Evolutionary conservation across 495 filamentous ascomycete genomes (phyloP), one percentile per base, ranked within the genome.

Genomic region (Bryoglossum gracile): DNA sequence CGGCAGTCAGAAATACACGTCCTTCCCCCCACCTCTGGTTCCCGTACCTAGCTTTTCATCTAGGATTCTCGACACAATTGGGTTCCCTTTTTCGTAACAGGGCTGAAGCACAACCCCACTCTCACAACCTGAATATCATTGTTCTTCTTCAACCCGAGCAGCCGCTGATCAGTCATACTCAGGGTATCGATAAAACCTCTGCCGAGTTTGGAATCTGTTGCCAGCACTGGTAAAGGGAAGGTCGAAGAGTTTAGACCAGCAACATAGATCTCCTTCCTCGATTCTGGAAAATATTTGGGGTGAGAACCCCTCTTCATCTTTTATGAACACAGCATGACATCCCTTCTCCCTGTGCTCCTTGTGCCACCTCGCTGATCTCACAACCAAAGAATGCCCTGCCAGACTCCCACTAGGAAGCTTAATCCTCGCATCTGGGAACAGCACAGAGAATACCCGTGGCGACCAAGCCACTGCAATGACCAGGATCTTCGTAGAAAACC

Each of bases 381-480:
- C 53, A 8, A 89, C 71, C 4, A 92, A 56, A 17, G 81, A 85
- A 57, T 88, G 80, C 0, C 87, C 87, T 4, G 85, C 84, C 4
- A 92, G 65, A 17, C 77, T 72, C 14, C 68, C 59, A 23, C 90
- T 70, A 3, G 77, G 74, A 3, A 88, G 46, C 22, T 63, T 59
- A 13, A 69, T 43, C 11, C 56, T 55, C 0, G 79, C 71, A 1
- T 63, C 53, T 0, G 78, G 80, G 58, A 92, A 90, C 14, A 92
- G 70, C 2, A 65, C 68, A 11, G 59, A 44, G 57, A 87, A 82
- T 9, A 85, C 80, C 11, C 62, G 53, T 0, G 73, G 68, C 1
- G 82, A 82, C 87, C 87, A 92, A 0, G 78, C 72, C 13, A 87
- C 85, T 0, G 83, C 77, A 2, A 83, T 64, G 50, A 92, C 68